Evolutionary conservation across 2,329 filamentous ascomycete species (phyloP), one percentile per base, ranked within the genome.

Genomic region (Tolypocladium endophyticum): DNA sequence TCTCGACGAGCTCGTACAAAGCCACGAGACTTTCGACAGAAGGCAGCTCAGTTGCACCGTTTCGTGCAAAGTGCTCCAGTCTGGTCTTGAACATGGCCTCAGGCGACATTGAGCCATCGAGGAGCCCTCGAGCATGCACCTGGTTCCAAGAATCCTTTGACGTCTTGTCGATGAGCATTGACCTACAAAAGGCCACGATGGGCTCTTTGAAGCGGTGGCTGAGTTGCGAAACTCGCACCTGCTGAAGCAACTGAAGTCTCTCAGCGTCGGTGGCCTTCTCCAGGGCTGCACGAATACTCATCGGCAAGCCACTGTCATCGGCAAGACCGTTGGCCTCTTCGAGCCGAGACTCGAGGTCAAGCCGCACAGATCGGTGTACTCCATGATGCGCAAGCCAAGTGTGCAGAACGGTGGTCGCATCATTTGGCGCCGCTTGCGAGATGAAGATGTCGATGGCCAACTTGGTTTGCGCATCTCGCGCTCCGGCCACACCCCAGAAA

Each of bases 301-400:
- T 52, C 7, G 70, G 71, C 4, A 69, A 60, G n/a, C 57, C 56
- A 2, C 57, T 56, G 2, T 45, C 58, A 1, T 57, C 54, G 23
- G 47, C 45, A 2, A 59, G 39, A 2, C 57, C 58, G 20, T 61
- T 61, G 6, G 60, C 60, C 16, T 61, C 59, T 57, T 70, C 69
- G 5, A 73, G 61, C 1, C 62, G 64, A 33, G 67, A 25, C 60
- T 74, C 72, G 28, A 70, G 62, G 54, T 71, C 68, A 55, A 70
- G 71, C n/a, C 73, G 67, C 39, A 70, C 64, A 14, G 68, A 62
- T 0, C 73, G 68, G 1, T 71, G 61, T 23, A 72, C 65, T 1
- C 70, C 71, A 52, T 70, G 67, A 58, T 75, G 73, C 6, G 73
- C 73, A 16, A 76, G 63, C 68, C 71, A 76, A 4, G 72, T 71